These are phyloP conservation scores for Cerrena zonata DNA, from an alignment of 1,284 basidiomycete genomes.

Conservation along the genomic window DNA sequence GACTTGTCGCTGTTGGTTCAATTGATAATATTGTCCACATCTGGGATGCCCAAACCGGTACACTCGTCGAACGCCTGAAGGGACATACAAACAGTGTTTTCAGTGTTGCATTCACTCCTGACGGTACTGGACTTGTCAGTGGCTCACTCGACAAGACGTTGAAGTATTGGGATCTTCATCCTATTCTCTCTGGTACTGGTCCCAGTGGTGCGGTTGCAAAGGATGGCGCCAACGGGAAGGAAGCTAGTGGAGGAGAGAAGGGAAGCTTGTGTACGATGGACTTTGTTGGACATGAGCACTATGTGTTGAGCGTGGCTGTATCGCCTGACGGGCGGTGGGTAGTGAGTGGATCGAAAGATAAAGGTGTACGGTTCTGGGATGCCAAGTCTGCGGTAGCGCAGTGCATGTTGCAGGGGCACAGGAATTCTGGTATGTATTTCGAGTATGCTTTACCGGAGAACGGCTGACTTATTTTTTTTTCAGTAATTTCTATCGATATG, in stretches of 20 bases:
- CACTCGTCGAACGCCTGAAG: constrained; percentile 63
- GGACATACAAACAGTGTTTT: constrained; percentile 76
- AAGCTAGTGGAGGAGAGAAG: constrained; percentile 29
- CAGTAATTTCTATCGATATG: constrained; percentile 80
- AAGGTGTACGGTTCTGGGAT: constrained; percentile 76
- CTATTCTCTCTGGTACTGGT: constrained; percentile 16
- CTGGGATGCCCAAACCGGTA: constrained; percentile 64
- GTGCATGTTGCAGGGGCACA: constrained; percentile 79
- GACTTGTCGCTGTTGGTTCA: constrained; percentile 64
- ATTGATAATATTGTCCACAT: constrained; percentile 73
- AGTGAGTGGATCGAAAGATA: constrained; percentile 74
- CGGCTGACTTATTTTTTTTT: constrained; percentile 2
- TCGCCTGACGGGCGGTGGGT: constrained; percentile 72
- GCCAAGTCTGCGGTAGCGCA: constrained; percentile 61
- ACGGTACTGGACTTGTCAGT: constrained; percentile 62
- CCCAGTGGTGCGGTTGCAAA: constrained; percentile 13
- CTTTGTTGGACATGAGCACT: constrained; percentile 64
- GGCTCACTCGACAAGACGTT: constrained; percentile 73
- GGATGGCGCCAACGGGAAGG: constrained; percentile 15
- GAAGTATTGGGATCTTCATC: constrained; percentile 64
- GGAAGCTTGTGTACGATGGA: constrained; percentile 52
- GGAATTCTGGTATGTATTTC: constrained; percentile 59
- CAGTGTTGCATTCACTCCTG: constrained; percentile 70
- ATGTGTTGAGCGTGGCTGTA: constrained; percentile 59
- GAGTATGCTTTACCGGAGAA: constrained; percentile 1